Conservation (phyloP, 345 rosid genomes). For the Boechera stricta region DNA sequence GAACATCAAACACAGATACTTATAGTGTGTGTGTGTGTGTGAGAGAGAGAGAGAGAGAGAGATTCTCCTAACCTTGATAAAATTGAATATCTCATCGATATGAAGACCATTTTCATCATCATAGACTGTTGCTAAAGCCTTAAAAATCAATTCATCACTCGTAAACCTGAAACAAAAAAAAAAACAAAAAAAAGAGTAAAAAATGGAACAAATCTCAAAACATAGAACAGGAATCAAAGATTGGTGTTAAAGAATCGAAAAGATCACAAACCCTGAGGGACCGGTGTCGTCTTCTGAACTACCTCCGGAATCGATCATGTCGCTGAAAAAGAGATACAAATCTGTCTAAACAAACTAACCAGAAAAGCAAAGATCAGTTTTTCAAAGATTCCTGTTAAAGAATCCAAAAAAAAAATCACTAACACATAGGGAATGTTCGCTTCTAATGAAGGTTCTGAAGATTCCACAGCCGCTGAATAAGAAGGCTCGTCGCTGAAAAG, state of each 20-base stretch:
- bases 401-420: background rate
- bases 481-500: background rate
- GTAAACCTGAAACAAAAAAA: slow-evolving; percentile 40
- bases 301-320: background rate
- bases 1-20: slow-evolving; percentile 4
- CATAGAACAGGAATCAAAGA: background rate
- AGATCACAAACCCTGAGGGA: slow-evolving; percentile 10
- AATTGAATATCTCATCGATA: slow-evolving; percentile 51
- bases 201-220: background rate
- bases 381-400: background rate
- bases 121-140: slow-evolving; percentile 53
- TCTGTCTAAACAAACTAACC: background rate
- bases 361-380: background rate
- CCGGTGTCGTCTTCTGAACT: background rate
- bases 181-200: background rate
- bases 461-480: background rate
- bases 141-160: slow-evolving; percentile 53
- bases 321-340: background rate
- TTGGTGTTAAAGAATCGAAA: background rate
- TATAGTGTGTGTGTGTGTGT: background rate
- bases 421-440: background rate
- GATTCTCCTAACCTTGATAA: slow-evolving; percentile 53
- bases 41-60: background rate
- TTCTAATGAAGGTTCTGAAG: background rate
- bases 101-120: slow-evolving; percentile 58